These are phyloP conservation scores for Skeletonema grethae DNA, from an alignment of 108 stramenopile species.

Conservation along the genomic window DNA sequence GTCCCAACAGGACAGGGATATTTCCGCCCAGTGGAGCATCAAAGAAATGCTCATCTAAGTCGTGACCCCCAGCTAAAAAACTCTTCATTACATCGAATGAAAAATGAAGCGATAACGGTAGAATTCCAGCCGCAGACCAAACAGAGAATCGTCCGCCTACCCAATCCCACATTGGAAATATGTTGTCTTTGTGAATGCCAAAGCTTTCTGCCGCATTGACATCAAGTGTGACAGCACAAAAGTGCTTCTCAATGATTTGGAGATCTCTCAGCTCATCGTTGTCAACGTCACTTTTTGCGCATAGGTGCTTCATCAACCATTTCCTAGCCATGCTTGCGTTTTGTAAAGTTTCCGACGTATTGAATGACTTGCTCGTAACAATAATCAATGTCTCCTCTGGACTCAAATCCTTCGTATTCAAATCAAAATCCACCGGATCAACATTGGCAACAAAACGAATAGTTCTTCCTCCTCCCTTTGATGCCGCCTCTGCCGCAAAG, in stretches of 20 bases:
- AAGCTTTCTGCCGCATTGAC: slow-evolving; percentile 43
- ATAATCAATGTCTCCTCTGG: slow-evolving; percentile 69
- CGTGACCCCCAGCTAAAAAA: slow-evolving; percentile 94
- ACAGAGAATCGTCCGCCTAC: slow-evolving; percentile 94
- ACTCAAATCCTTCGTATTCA: slow-evolving; percentile 71
- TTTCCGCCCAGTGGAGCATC: slow-evolving; percentile 92
- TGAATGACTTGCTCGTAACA: slow-evolving; percentile 85
- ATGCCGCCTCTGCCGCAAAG: slow-evolving; percentile 51
- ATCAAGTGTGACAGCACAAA: slow-evolving; percentile 78
- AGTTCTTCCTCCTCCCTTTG: slow-evolving; percentile 53
- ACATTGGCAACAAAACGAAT: slow-evolving; percentile 95
- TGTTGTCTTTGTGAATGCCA: slow-evolving; percentile 80
- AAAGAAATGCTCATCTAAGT: slow-evolving; percentile 98
- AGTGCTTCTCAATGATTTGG: slow-evolving; percentile 78
- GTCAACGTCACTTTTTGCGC: slow-evolving; percentile 13
- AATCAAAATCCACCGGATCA: slow-evolving; percentile 95
- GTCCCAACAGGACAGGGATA: slow-evolving; percentile 95
- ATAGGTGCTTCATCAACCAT: slow-evolving; percentile 72
- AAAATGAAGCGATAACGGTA: slow-evolving; percentile 93
- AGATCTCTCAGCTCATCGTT: slow-evolving; percentile 18
- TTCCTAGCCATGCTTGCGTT: slow-evolving; percentile 72
- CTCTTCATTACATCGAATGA: slow-evolving; percentile 72
- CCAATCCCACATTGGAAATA: slow-evolving; percentile 98
- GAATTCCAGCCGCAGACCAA: slow-evolving; percentile 80
- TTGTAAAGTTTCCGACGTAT: slow-evolving; percentile 87